phyloP scores from a whole-genome alignment of 768 basidiomycete genomes.

The Suillus spraguei region DNA sequence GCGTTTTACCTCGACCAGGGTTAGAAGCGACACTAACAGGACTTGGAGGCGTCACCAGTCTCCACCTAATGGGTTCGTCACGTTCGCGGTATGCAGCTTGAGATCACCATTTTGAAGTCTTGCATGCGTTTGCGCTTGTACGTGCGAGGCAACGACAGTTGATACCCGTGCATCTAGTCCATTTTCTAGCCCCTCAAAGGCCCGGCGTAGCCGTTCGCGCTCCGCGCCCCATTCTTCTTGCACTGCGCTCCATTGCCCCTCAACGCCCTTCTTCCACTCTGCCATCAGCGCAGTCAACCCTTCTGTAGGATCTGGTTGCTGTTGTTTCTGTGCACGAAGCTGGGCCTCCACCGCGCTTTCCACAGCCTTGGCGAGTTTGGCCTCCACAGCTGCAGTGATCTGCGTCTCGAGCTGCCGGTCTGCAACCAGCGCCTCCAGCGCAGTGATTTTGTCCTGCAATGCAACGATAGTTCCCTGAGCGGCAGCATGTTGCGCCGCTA shows the following conservation, averaged over 20 bases:
- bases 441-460: slow-evolving; percentile 67
- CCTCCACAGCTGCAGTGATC: slow-evolving; percentile 34
- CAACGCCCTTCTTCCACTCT: slow-evolving; percentile 79
- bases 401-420: slow-evolving; percentile 44
- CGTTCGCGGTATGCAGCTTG: slow-evolving; percentile 24
- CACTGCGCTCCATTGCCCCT: slow-evolving; percentile 76
- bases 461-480: slow-evolving; percentile 75
- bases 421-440: slow-evolving; percentile 71
- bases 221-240: slow-evolving; percentile 85
- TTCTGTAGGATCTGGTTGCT: slow-evolving; percentile 28
- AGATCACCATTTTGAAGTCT: slow-evolving; percentile 33
- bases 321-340: slow-evolving; percentile 5
- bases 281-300: slow-evolving; percentile 55
- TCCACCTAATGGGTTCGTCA: slow-evolving; percentile 28
- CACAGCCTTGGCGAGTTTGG: slow-evolving; percentile 33
- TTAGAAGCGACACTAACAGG: slow-evolving; percentile 73
- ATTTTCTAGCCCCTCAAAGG: slow-evolving; percentile 82
- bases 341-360: slow-evolving; percentile 31
- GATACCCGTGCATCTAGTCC: slow-evolving; percentile 50
- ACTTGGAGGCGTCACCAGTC: slow-evolving; percentile 76
- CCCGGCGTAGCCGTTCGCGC: slow-evolving; percentile 69
- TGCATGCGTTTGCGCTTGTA: slow-evolving; percentile 38
- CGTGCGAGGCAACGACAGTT: slow-evolving; percentile 32
- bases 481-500: slow-evolving; percentile 77
- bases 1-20: slow-evolving; percentile 43